Conservation (phyloP, 148 eudicot species). For the Suaeda aralocaspica region DNA sequence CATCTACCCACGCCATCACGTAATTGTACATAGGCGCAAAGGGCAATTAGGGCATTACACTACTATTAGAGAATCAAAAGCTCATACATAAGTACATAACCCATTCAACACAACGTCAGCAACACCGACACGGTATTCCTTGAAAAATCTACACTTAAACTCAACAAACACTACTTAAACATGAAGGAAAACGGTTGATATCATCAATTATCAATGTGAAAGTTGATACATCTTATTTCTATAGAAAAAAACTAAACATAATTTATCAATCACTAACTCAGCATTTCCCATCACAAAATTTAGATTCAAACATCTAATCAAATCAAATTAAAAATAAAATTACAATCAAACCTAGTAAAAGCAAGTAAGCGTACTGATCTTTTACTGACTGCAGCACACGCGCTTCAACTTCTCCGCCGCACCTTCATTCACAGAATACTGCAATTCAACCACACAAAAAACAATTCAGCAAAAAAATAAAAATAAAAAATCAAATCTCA, state of each 20-base stretch:
- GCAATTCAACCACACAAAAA: slow-evolving; percentile 17
- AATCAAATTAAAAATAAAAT: not conserved
- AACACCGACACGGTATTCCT: too few species aligned
- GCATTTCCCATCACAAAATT: not conserved
- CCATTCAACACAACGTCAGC: too few species aligned
- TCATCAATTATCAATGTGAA: too few species aligned
- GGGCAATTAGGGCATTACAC: too few species aligned
- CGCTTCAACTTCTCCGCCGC: slow-evolving; percentile 61
- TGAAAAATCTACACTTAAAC: too few species aligned
- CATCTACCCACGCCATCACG: too few species aligned
- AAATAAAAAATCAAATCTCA: not conserved
- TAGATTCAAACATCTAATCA: not conserved
- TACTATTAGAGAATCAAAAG: too few species aligned
- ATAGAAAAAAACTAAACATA: too few species aligned
- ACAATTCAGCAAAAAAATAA: not conserved
- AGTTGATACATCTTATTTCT: not conserved
- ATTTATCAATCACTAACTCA: not conserved
- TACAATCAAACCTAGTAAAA: not conserved
- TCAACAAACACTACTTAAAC: too few species aligned
- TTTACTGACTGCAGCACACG: slow-evolving; percentile 39
- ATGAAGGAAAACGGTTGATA: too few species aligned
- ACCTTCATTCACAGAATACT: slow-evolving; percentile 70
- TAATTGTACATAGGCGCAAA: too few species aligned
- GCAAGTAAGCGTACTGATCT: not conserved
- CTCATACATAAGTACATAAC: too few species aligned